phyloP scores from a whole-genome alignment of 108 stramenopile genomes.

The Heterococcus sp. region DNA sequence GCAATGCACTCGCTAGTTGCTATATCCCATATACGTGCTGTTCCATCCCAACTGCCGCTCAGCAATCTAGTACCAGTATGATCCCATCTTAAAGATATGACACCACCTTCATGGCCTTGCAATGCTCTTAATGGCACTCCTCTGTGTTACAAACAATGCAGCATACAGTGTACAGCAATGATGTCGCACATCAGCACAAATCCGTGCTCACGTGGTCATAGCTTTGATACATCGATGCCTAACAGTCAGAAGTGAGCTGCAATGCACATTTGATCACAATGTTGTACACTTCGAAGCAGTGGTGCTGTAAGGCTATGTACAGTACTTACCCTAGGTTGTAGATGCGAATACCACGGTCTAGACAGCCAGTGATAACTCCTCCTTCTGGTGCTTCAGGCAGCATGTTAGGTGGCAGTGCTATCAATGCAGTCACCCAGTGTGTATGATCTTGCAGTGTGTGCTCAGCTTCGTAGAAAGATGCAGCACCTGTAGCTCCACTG shows the following conservation, averaged over 20 bases:
- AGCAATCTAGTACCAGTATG: conserved; percentile 13
- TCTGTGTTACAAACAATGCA: no score
- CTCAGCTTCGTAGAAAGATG: background rate
- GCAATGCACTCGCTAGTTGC: conserved; percentile 5
- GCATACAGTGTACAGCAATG: no score
- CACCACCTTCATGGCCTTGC: conserved; percentile 32
- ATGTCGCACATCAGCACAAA: no score
- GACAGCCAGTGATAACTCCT: conserved; percentile 34
- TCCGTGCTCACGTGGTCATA: no score
- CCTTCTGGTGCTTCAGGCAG: conserved; percentile 26
- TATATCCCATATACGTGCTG: conserved; percentile 36
- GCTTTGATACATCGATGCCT: no score
- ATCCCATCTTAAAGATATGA: conserved; percentile 40
- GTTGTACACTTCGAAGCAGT: no score
- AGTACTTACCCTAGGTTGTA: background rate
- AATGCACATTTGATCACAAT: no score
- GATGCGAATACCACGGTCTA: conserved; percentile 18
- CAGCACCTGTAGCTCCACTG: background rate
- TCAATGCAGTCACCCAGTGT: conserved; percentile 38
- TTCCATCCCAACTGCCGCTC: conserved; percentile 44
- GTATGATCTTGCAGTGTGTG: conserved; percentile 27
- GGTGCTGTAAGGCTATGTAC: no score
- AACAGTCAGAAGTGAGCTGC: no score
- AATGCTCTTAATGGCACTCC: background rate
- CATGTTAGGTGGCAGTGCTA: conserved; percentile 9